phyloP scores from a whole-genome alignment of 305 asterid genomes.

The Lippia alba region DNA sequence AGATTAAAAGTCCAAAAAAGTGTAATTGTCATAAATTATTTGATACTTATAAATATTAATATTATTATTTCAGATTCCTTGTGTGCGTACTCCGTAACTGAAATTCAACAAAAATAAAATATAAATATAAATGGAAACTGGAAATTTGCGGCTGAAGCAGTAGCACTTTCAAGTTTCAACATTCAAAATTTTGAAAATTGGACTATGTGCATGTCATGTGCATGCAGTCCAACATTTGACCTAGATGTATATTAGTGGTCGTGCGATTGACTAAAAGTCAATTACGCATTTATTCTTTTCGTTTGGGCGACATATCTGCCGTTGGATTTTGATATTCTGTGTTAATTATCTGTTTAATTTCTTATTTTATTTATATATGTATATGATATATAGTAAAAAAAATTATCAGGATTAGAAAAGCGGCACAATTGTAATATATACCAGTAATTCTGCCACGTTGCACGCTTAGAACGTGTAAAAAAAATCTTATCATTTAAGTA shows the following conservation, averaged over 20 bases:
- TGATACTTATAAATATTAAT: too few relatives aligned
- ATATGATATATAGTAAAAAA: too few relatives aligned
- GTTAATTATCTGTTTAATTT: too few relatives aligned
- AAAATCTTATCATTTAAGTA: too few relatives aligned
- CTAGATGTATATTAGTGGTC: not conserved
- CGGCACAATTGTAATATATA: too few relatives aligned
- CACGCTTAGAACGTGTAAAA: too few relatives aligned
- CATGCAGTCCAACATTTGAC: conserved; percentile 13
- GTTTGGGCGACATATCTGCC: too few relatives aligned
- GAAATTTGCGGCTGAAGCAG: not conserved
- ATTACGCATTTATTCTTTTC: not conserved
- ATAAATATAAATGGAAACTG: not conserved
- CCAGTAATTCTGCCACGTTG: too few relatives aligned
- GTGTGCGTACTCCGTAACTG: not conserved
- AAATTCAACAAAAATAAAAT: not conserved
- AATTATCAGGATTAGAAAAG: too few relatives aligned
- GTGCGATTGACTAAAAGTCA: conserved; percentile 17
- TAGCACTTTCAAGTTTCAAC: conserved; percentile 11
- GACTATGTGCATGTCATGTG: not conserved
- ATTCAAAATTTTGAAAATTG: conserved; percentile 7
- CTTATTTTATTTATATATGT: too few relatives aligned
- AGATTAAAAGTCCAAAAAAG: too few relatives aligned
- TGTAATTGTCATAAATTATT: not conserved
- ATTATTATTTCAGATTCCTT: not conserved
- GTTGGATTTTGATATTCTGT: too few relatives aligned